A percentile compares a stretch with the other conserved stretches of the same genome.
Evolutionary conservation across 1,284 basidiomycete genomes (phyloP).

Genomic region (Bondarzewia mesenterica): DNA sequence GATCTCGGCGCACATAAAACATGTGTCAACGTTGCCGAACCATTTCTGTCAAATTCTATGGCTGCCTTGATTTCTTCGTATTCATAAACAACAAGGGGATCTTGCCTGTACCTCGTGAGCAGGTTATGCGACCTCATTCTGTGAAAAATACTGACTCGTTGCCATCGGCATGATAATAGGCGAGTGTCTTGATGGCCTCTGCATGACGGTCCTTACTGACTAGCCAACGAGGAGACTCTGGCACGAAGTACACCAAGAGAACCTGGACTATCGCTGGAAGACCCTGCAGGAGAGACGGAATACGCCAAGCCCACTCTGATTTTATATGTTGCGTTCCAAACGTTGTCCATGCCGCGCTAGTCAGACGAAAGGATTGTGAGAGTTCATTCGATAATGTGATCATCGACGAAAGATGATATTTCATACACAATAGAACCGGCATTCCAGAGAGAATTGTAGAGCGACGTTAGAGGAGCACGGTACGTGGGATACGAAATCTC

Average conservation of each 20-base stretch:
- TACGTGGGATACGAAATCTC: constrained; percentile 74
- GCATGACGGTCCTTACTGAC: constrained; percentile 56
- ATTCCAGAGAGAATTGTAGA: constrained; percentile 79
- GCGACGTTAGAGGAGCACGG: constrained; percentile 62
- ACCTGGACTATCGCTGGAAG: constrained; percentile 58
- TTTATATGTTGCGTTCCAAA: constrained; percentile 65
- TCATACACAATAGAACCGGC: constrained; percentile 64
- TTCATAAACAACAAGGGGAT: constrained; percentile 66
- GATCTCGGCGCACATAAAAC: background rate
- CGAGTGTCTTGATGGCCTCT: constrained; percentile 53
- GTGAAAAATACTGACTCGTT: constrained; percentile 29
- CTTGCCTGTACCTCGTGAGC: constrained; percentile 29
- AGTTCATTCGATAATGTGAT: background rate
- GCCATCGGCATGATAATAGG: constrained; percentile 70
- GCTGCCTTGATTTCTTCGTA: constrained; percentile 74
- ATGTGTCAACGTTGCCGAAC: constrained; percentile 17
- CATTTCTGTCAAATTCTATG: constrained; percentile 51
- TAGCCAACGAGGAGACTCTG: constrained; percentile 69
- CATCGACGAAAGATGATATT: background rate
- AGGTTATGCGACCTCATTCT: background rate
- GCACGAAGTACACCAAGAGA: constrained; percentile 48
- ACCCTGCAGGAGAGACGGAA: constrained; percentile 62
- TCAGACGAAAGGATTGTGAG: background rate
- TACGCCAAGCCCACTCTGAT: constrained; percentile 67
- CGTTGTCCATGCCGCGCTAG: constrained; percentile 68